Conservation (phyloP, 140 eudicot species). For the Ambrosia hybrid region DNA sequence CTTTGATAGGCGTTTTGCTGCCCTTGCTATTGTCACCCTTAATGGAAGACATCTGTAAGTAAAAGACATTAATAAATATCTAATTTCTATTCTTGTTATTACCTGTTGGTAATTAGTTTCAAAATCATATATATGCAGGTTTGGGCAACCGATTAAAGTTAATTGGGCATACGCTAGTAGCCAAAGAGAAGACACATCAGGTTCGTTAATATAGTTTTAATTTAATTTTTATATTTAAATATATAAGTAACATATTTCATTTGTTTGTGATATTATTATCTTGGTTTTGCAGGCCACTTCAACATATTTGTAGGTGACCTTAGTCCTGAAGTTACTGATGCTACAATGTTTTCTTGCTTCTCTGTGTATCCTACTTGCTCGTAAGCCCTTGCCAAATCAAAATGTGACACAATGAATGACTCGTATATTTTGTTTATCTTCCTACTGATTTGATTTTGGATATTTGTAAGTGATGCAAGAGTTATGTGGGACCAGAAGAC, state of each 20-base stretch:
- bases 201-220: constrained; percentile 31
- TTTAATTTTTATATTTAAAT: not conserved
- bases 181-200: constrained; percentile 93
- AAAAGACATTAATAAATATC: too few species aligned
- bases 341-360: constrained; percentile 80
- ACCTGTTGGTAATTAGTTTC: too few species aligned
- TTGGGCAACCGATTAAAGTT: constrained; percentile 71
- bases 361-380: constrained; percentile 87
- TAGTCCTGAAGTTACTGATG: constrained; percentile 98
- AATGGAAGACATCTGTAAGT: too few species aligned
- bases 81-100: too few species aligned
- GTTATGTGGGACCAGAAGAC: too few species aligned
- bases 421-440: too few species aligned
- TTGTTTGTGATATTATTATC: not conserved
- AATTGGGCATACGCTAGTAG: constrained; percentile 98
- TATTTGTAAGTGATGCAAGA: too few species aligned
- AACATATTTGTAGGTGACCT: constrained; percentile 97
- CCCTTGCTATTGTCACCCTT: too few species aligned
- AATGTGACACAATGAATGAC: too few species aligned
- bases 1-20: too few species aligned
- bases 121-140: too few species aligned
- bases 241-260: not conserved
- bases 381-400: constrained; percentile 42
- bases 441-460: too few species aligned
- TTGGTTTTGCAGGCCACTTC: constrained; percentile 62